These are phyloP conservation scores for Selenicereus undatus DNA, from an alignment of 148 eudicot species.

Conservation along the genomic window DNA sequence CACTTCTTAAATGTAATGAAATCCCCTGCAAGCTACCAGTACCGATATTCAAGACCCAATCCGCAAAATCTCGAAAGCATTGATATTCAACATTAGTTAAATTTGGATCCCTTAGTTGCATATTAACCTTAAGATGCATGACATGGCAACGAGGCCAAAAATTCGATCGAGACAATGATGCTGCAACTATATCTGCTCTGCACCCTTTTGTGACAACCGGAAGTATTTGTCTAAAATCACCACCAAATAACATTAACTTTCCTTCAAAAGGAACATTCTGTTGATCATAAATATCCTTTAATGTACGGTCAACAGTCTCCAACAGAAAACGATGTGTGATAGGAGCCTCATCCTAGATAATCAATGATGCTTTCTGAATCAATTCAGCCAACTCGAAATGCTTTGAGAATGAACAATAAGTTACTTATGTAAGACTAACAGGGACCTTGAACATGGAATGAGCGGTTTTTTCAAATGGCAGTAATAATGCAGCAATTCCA, in stretches of 20 bases:
- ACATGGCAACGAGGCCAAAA: neutral
- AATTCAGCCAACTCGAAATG: neutral
- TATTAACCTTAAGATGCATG: neutral
- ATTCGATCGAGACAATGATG: neutral
- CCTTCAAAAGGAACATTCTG: neutral
- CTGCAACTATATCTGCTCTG: neutral
- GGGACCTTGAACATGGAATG: neutral
- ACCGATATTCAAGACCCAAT: neutral
- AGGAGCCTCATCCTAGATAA: too few species aligned
- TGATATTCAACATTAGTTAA: neutral
- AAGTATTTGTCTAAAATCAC: neutral
- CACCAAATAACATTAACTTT: neutral
- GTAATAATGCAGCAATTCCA: neutral
- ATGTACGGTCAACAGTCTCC: neutral
- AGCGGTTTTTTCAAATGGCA: neutral
- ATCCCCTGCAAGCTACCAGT: neutral
- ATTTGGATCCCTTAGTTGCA: neutral
- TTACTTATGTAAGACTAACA: too few species aligned
- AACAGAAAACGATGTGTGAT: neutral
- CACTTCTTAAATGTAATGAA: neutral
- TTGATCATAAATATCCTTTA: neutral
- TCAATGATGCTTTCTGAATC: neutral
- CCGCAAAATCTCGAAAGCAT: neutral
- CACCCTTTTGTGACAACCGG: neutral
- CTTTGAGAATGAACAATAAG: neutral